Percentiles rank a stretch among this genome's conserved stretches.
Evolutionary conservation across 441 rosid species (phyloP).

Genomic region (Hura crepitans): DNA sequence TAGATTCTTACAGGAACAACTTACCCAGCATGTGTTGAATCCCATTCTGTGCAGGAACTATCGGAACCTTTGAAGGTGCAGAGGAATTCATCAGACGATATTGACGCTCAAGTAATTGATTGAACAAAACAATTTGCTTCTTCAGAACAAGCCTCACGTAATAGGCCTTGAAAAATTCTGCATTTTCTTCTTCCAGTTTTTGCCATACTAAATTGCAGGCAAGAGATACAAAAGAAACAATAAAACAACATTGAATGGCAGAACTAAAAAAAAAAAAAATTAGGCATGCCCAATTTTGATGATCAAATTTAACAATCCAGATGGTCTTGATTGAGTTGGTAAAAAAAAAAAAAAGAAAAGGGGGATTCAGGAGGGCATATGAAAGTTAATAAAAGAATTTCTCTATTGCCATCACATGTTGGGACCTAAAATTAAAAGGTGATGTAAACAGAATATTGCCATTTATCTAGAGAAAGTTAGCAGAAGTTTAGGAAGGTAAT

Average conservation of each 20-base stretch:
- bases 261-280: neutral
- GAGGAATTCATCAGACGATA: conserved; percentile 18
- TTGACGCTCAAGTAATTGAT: conserved; percentile 33
- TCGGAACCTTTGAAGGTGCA: neutral
- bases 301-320: neutral
- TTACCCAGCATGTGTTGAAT: conserved; percentile 26
- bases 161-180: conserved; percentile 33
- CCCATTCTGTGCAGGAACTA: conserved; percentile 25
- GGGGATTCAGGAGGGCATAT: no score
- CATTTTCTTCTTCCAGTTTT: conserved; percentile 26
- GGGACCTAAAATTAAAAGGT: neutral
- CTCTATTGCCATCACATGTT: neutral
- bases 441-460: neutral
- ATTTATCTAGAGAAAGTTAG: conserved; percentile 3
- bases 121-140: conserved; percentile 27
- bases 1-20: neutral
- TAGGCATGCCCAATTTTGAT: neutral
- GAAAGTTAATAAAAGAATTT: neutral
- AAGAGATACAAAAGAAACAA: neutral
- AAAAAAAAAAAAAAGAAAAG: neutral
- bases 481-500: neutral
- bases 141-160: conserved; percentile 9
- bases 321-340: neutral
- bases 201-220: conserved; percentile 32
- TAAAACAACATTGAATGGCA: neutral